A percentile compares a stretch with the other conserved stretches of the same genome.
These are phyloP conservation scores for Mariannaea elegans DNA, from an alignment of 2,329 filamentous ascomycete species.

Conservation along the genomic window DNA sequence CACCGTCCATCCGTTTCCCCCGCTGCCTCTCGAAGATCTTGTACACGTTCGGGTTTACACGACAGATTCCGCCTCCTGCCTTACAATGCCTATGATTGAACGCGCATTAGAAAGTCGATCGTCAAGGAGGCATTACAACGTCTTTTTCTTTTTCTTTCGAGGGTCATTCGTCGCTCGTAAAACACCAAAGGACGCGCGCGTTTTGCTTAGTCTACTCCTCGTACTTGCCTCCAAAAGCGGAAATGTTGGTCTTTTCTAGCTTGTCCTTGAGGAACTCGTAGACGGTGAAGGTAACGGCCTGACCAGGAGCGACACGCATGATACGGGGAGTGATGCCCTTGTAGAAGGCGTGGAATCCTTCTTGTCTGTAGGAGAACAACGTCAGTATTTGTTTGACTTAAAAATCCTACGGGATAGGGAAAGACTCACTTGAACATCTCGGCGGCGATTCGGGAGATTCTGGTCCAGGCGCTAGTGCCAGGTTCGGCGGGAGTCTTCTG, in stretches of 20 bases:
- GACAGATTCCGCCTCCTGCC: constrained; percentile 28
- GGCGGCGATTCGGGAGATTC: constrained; percentile 80
- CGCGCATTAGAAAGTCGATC: too few species aligned
- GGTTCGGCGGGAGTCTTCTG: constrained; percentile 87
- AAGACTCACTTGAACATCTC: constrained; percentile 81
- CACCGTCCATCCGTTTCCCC: constrained; percentile 4
- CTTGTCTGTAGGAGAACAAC: constrained; percentile 66
- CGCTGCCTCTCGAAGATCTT: constrained; percentile 5
- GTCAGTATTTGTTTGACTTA: constrained; percentile 15
- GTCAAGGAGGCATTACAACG: constrained; percentile 2
- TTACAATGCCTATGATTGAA: too few species aligned
- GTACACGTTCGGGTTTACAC: constrained; percentile 20
- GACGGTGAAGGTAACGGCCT: constrained; percentile 81
- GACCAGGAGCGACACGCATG: constrained; percentile 96
- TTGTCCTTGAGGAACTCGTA: constrained; percentile 81
- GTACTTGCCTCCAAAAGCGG: constrained; percentile 69
- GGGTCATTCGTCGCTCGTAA: too few species aligned
- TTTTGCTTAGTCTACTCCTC: constrained; percentile 63
- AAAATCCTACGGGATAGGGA: rapidly evolving
- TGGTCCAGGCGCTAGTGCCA: constrained; percentile 80
- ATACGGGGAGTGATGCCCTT: constrained; percentile 98
- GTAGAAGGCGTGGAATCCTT: constrained; percentile 95
- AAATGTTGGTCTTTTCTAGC: constrained; percentile 71
- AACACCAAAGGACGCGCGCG: not conserved
- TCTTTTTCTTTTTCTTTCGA: not conserved